Evolutionary conservation across 2,329 filamentous ascomycete species (phyloP), one percentile per base, ranked within the genome.

Genomic region (Alternaria ventricosa): DNA sequence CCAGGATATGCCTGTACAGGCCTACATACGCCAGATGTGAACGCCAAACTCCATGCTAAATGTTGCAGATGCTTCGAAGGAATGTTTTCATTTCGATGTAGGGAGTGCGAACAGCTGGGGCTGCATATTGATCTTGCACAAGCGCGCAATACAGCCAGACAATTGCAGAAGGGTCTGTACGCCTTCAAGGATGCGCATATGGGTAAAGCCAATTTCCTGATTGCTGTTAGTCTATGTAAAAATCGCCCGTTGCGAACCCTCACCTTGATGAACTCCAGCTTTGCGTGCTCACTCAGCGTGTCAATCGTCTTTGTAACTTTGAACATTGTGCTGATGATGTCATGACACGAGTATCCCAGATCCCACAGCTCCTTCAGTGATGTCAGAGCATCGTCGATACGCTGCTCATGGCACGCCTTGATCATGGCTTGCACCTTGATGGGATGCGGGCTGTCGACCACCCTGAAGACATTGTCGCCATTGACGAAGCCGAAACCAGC

Each of bases 281-380:
- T 97, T 15, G 94, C 90, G 80, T 98, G 94, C 82, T 99, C 96
- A 70, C 93, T 96, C 60, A 99, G 84, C 2, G 91, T 93, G 2
- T 93, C 92, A 63, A 98, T 94, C 2, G 94, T 96, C 85, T 98
- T 99, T 49, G 96, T 98, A 64, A 99, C 96, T 76, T 91, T 90
- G 86, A 99, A 98, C 96, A 99, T 99, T 65, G 95, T 99, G 82
- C 92, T 96, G 80, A 99, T 96, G 73, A 99, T 97, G 80, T 99
- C 96, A 83, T 99, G 95, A 72, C 93, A 96, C n/a, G 93, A 97
- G 83, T 99, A 99, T 13, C 96, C 96, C 64, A 98, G 84, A 64
- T 91, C 89, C 95, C 96, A 99, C 45, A 99, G 85, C 83, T 98
- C 96, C 71, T 93, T 92, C 68, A 99, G 82, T 5, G 87, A 89